phyloP scores from a whole-genome alignment of 2,329 filamentous ascomycete genomes.

The Pyrenophora tritici-repentis region DNA sequence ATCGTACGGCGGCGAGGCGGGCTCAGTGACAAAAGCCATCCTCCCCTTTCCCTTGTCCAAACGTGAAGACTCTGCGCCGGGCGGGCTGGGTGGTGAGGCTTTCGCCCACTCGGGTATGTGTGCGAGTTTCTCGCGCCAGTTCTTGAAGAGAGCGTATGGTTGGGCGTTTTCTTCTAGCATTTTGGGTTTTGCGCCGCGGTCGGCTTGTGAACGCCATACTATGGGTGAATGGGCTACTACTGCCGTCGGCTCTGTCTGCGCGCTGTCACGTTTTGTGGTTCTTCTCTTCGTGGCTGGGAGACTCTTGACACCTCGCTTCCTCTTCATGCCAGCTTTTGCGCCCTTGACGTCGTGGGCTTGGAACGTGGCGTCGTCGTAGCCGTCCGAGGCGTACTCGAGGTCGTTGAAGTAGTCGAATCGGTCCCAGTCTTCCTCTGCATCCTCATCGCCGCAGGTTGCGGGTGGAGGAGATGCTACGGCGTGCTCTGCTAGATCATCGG shows the following conservation, averaged over 20 bases:
- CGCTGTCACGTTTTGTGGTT: constrained; percentile 1
- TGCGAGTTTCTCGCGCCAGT: constrained; percentile 51
- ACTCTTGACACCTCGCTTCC: constrained; percentile 31
- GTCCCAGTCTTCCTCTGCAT: constrained; percentile 50
- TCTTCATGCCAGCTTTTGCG: constrained; percentile 34
- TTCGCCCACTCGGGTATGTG: constrained; percentile 34
- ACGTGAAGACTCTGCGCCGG: constrained; percentile 12
- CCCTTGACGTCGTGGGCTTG: constrained; percentile 25
- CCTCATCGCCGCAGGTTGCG: constrained; percentile 37
- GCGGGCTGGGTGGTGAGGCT: constrained; percentile 23
- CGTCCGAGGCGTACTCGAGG: constrained; percentile 54
- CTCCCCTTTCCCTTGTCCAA: constrained; percentile 17
- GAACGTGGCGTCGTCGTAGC: constrained; percentile 51
- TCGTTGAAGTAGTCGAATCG: constrained; percentile 56
- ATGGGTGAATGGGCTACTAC: constrained; percentile 34
- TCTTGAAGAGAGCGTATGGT: constrained; percentile 49
- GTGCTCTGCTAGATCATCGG: constrained; percentile 57
- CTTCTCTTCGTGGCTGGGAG: constrained; percentile 36
- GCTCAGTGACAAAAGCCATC: constrained; percentile 12
- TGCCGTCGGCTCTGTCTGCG: constrained; percentile 10
- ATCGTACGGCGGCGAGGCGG: constrained; percentile 18
- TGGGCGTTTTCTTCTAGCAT: constrained; percentile 35
- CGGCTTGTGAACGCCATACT: constrained; percentile 40
- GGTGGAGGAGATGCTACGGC: constrained; percentile 52
- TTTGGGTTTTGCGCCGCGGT: constrained; percentile 30